Evolutionary conservation across 352 stramenopile species (phyloP).

Genomic region (Pythium insidiosum): DNA sequence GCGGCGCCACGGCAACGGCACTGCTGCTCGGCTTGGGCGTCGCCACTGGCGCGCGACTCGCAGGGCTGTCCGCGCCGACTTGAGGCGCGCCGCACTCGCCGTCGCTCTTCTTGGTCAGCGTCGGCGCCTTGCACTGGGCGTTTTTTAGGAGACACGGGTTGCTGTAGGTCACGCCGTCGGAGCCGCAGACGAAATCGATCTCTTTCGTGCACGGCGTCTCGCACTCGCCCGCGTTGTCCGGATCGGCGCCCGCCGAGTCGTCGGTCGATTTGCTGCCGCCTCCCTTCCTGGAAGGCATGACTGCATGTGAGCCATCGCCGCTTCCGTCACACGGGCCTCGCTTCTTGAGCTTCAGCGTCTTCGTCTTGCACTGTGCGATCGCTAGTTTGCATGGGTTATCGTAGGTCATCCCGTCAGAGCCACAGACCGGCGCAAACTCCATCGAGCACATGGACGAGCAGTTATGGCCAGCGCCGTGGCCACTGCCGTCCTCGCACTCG

Average conservation of each 20-base stretch:
- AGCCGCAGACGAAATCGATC: slow-evolving; percentile 8
- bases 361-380: slow-evolving; percentile 7
- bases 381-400: slow-evolving; percentile 9
- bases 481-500: background rate
- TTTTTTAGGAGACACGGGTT: slow-evolving; percentile 1
- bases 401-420: slow-evolving; percentile 10
- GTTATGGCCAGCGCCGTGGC: background rate
- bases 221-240: slow-evolving; percentile 7
- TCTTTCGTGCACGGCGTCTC: slow-evolving; percentile 9
- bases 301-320: no score
- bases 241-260: no score
- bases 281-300: no score
- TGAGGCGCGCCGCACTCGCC: slow-evolving; percentile 4
- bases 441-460: slow-evolving; percentile 4
- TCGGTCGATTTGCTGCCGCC: no score
- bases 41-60: no score
- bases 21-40: no score
- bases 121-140: slow-evolving; percentile 3
- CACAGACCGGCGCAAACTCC: slow-evolving; percentile 6
- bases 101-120: slow-evolving; percentile 8
- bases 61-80: no score
- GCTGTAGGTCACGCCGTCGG: no score
- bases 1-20: no score
- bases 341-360: slow-evolving; percentile 4
- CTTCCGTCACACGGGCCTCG: no score